phyloP scores from a whole-genome alignment of 768 basidiomycete genomes.

The Candolleomyces eurysporus region DNA sequence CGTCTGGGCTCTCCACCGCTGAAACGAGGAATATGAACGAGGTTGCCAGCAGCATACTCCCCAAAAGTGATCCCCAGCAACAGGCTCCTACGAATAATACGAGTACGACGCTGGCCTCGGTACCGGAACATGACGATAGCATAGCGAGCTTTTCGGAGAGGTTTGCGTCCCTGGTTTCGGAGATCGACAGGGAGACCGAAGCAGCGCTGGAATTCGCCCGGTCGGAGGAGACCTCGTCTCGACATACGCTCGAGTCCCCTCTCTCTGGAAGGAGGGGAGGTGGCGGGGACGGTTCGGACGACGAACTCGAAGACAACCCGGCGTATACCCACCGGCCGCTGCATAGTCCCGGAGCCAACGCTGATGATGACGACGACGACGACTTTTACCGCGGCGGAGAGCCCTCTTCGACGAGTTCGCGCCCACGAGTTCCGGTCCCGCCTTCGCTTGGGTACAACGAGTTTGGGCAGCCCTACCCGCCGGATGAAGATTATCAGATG shows the following conservation, averaged over 20 bases:
- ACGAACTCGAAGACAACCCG: background rate
- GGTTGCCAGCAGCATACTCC: background rate
- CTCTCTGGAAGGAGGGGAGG: background rate
- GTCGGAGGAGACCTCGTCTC: constrained; percentile 21
- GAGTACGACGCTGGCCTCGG: background rate
- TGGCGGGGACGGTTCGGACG: constrained; percentile 1
- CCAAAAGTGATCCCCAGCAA: background rate
- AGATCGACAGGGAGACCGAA: constrained; percentile 53
- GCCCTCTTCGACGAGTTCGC: too few species aligned
- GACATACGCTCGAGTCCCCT: constrained; percentile 9
- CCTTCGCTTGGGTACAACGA: constrained; percentile 44
- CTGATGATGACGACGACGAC: constrained; percentile 19
- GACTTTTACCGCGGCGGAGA: constrained; percentile 20
- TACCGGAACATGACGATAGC: constrained; percentile 31
- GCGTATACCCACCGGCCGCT: constrained; percentile 3
- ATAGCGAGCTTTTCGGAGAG: constrained; percentile 44
- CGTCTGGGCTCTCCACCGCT: constrained; percentile 19
- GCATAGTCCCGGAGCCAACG: constrained; percentile 1
- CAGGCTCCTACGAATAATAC: too few species aligned
- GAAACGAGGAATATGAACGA: constrained; percentile 9
- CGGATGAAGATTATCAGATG: constrained; percentile 54
- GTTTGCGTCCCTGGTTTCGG: constrained; percentile 49
- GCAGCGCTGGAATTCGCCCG: constrained; percentile 39
- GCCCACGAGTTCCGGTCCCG: constrained; percentile 16
- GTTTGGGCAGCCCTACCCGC: constrained; percentile 43